phyloP scores from a whole-genome alignment of 441 rosid species.

The Erodium moschatum region DNA sequence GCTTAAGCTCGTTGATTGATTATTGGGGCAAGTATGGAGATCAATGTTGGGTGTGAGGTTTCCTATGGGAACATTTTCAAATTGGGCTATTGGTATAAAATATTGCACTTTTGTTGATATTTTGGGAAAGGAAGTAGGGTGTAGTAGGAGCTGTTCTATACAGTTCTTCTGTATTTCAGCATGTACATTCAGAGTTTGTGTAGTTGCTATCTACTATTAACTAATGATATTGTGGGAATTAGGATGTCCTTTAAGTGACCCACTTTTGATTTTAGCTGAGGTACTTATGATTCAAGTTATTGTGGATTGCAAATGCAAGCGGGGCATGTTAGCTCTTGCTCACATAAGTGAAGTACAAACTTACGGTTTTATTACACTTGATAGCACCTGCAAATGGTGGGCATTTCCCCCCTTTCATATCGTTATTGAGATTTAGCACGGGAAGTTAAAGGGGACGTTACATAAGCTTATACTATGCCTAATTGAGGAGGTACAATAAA shows the following conservation, averaged over 20 bases:
- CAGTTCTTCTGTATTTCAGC: not conserved
- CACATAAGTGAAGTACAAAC: not conserved
- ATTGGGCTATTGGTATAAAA: not conserved
- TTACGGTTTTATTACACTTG: not conserved
- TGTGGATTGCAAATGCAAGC: not conserved
- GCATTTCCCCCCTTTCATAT: not conserved
- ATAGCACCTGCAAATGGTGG: slow-evolving; percentile 1
- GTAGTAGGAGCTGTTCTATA: not conserved
- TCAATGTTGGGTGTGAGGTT: not conserved
- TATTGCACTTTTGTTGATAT: too few relatives aligned
- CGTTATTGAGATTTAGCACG: not conserved
- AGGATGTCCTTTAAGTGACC: not conserved
- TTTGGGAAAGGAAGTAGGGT: not conserved
- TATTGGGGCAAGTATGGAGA: not conserved
- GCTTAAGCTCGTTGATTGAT: not conserved
- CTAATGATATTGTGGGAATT: not conserved
- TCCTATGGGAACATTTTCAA: not conserved
- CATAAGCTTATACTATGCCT: not conserved
- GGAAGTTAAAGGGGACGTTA: not conserved
- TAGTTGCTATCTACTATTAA: not conserved
- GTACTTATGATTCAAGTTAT: not conserved
- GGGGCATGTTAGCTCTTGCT: not conserved
- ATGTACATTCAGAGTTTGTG: not conserved
- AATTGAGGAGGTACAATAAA: not conserved
- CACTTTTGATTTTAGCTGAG: not conserved